Conservation (phyloP, 306 rosid species). For the Cucurbita maxima region DNA sequence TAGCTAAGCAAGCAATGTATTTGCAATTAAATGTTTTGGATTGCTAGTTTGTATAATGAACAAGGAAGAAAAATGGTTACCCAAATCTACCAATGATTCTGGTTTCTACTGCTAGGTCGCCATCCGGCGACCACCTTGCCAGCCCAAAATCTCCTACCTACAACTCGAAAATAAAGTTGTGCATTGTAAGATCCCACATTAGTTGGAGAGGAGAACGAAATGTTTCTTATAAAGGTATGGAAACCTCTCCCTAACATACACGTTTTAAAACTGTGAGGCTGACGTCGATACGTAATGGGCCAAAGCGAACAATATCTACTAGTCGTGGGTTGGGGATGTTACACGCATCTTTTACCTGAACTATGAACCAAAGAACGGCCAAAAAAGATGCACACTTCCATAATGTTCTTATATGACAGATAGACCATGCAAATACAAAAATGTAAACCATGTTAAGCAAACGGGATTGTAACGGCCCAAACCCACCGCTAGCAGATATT, state of each 20-base stretch:
- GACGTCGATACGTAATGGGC: no score
- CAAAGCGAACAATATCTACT: no score
- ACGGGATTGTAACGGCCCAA: neutral
- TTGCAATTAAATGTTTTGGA: neutral
- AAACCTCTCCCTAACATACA: no score
- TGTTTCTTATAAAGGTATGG: no score
- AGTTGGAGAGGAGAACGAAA: no score
- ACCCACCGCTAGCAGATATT: no score
- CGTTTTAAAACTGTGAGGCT: no score
- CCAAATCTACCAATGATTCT: conserved; percentile 92
- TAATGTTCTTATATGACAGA: neutral
- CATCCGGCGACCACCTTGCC: conserved; percentile 98
- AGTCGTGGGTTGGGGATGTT: no score
- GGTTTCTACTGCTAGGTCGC: conserved; percentile 79
- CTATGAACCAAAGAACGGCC: neutral
- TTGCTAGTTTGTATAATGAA: neutral
- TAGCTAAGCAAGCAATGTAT: conserved; percentile 30
- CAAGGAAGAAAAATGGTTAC: conserved; percentile 17
- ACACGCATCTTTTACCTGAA: neutral
- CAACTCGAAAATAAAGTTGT: conserved; percentile 6
- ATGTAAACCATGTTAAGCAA: neutral
- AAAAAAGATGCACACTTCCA: neutral
- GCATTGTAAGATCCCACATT: neutral
- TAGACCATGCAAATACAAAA: neutral
- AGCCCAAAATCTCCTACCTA: conserved; percentile 99